Evolutionary conservation across 2,329 filamentous ascomycete species (phyloP), one percentile per base, ranked within the genome.

Genomic region (Tolypocladium amazonense): DNA sequence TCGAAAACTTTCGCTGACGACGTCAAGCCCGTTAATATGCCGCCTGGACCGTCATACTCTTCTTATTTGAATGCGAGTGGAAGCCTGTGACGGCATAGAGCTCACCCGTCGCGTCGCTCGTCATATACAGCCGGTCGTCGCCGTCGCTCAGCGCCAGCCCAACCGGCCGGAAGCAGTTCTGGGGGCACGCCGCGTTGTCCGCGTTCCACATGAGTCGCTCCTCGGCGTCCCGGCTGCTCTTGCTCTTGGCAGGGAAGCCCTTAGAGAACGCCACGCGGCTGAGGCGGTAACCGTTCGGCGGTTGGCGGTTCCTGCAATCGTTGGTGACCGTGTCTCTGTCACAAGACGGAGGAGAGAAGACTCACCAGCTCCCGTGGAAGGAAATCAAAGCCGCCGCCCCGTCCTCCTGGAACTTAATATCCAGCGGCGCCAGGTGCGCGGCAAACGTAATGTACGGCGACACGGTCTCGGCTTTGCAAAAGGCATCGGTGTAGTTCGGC

Each of bases 351-450:
- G 30, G 41, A 6, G 54, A 11, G 7, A 8, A 12, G 23, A 63
- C 67, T 58, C 52, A 70, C 70, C 85, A 88, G 69, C 80, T 85
- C 14, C 85, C 85, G 67, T 87, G 85, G 68, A 88, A 85, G 0
- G 83, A 75, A 33, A 89, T 74, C 71, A 80, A 87, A 2, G 83
- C 84, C 4, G 77, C 78, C 15, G 77, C 80, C 15, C 79, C 79
- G 52, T 77, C 71, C 2, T 74, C 69, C 62, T 81, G 80, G 72
- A 88, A 88, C 61, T 82, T 81, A 62, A 88, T 80, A 64, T 88
- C 85, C 4, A 88, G 73, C 0, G 86, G 87, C 1, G 86, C 85
- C 69, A 79, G 84, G 65, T 89, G 86, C 2, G 85, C 62, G 20
- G 61, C 61, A 60, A 70, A 69, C 9, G 67, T 70, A 15, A 70